Base-by-base conservation (phyloP, 169 alveolate species). In the Plasmodium falciparum region DNA sequence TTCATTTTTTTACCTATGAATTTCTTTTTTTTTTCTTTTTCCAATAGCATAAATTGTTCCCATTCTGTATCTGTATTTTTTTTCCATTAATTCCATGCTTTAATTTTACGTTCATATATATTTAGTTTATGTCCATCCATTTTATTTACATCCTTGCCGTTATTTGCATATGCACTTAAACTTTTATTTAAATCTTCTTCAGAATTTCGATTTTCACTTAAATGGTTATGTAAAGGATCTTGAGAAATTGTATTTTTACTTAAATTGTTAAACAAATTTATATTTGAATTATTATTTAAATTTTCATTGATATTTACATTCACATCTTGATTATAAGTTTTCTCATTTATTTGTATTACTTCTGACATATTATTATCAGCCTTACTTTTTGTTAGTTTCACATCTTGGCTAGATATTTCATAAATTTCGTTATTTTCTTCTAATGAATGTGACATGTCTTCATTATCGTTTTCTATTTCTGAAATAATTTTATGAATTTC, bases 21-120 rank as follows among this genome's bases (percentile, higher is more conserved):
- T 70, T 70, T 54, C 12, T 24, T 54, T 73, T 73, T 58, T 20
- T 73, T 54, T 54, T 45, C n/a, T 6, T 56, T 22, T 73, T 73
- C 86, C 65, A 73, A 9, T 47, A 26, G 50, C 24, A 22, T 20
- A 56, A 56, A 73, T 8, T 6, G 3, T 56, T 9, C 54, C 86
- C 86, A 73, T 20, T 73, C 49, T 12, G 24, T 45, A 12, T 73
- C 61, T 49, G 47, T 73, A 54, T 73, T 24, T 22, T 56, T 56
- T 56, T 54, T 73, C 86, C 86, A 73, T 52, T 73, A 33, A 26
- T 50, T 73, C 86, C 86, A 73, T 45, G 24, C 86, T 2, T 73
- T 13, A 56, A 7, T 20, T 54, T 73, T 73, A 66, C 86, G 26
- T 39, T 54, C 86, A 12, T 20, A 24, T 26, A 56, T 39, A 39